A percentile compares a stretch with the other conserved stretches of the same genome.
These are phyloP conservation scores for Torulaspora microellipsoides DNA, from an alignment of 805 yeast genomes.

Conservation along the genomic window DNA sequence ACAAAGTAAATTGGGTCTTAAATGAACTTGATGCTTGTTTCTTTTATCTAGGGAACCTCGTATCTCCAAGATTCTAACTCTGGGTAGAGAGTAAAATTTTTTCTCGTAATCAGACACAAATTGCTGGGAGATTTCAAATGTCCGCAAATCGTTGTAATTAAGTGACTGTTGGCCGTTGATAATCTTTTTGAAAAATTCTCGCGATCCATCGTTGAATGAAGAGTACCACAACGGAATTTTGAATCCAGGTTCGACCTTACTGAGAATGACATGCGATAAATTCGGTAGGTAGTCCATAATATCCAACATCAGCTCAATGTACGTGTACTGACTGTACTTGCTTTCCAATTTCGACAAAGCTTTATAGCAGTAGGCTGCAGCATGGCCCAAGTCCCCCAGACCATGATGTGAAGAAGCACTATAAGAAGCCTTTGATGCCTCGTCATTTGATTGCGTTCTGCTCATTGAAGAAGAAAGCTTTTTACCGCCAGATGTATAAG, in stretches of 20 bases:
- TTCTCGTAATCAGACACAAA: conserved; percentile 28
- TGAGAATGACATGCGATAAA: conserved; percentile 38
- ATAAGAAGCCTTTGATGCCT: conserved; percentile 1
- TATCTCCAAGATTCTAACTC: conserved; percentile 28
- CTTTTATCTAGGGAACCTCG: conserved; percentile 17
- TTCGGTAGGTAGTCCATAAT: conserved; percentile 47
- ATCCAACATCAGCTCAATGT: conserved; percentile 38
- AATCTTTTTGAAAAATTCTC: conserved; percentile 32
- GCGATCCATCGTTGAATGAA: conserved; percentile 32
- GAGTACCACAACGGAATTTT: conserved; percentile 45
- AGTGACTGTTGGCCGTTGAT: conserved; percentile 33
- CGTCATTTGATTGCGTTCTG: conserved; percentile 2
- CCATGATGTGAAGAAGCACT: conserved; percentile 1
- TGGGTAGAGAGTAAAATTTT: conserved; percentile 26
- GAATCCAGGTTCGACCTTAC: conserved; percentile 49
- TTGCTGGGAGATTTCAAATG: conserved; percentile 27
- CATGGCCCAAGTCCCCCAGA: conserved; percentile 7
- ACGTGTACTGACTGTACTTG: conserved; percentile 28
- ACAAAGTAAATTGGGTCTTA: conserved; percentile 43
- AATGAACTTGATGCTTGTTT: conserved; percentile 15
- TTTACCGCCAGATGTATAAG: background rate
- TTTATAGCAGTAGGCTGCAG: conserved; percentile 22
- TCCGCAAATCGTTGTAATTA: conserved; percentile 29
- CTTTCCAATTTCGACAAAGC: conserved; percentile 19
- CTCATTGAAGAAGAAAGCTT: background rate